Base-by-base conservation (phyloP, 352 stramenopile species). In the Pythium pyrilobum region DNA sequence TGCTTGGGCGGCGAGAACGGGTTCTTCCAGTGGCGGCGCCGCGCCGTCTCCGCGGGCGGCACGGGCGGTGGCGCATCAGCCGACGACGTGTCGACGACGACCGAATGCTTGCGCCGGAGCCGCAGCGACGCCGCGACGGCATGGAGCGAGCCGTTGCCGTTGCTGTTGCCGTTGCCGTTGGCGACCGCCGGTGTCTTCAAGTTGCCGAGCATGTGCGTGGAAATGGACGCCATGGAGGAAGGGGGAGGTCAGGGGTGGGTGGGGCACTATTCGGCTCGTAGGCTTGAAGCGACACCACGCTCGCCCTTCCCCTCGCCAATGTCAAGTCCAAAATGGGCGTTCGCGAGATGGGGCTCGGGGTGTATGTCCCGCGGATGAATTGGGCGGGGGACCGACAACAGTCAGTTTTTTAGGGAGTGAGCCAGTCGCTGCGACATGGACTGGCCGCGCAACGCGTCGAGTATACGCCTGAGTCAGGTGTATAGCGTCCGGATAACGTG, bases 51-150 rank as follows among this genome's bases (percentile, higher is more conserved):
- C 48, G 48, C n/a, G n/a, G 23, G 20, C 10, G 43, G 27, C 24
- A 28, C 21, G 25, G 31, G 13, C 51, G 40, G 15, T 25, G 20
- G 18, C 27, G 29, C 21, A 18, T 13, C 18, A 8, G 31, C 29
- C 20, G 42, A 28, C 9, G 33, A 38, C 33, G 33, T 16, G 33
- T 38, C 24, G 49, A n/a, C 37, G 33, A 31, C 39, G n/a, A 10
- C 12, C 4, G 49, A 33, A 7, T 38, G 49, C 45, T 60, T 59
- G 44, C 50, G 57, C 3, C 51, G 43, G 13, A 66, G 34, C 1
- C 51, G 50, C n/a, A 66, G 45, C n/a, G 41, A 39, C n/a, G 41
- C 42, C 25, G 56, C 56, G 34, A 62, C 55, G 28, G 55, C 45
- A 28, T 50, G 43, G 28, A 60, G 37, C 24, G 51, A 54, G n/a